A percentile compares a stretch with the other conserved stretches of the same genome.
Conservation (phyloP, 495 filamentous ascomycete species). For the Aspergillus carlsbadensis region DNA sequence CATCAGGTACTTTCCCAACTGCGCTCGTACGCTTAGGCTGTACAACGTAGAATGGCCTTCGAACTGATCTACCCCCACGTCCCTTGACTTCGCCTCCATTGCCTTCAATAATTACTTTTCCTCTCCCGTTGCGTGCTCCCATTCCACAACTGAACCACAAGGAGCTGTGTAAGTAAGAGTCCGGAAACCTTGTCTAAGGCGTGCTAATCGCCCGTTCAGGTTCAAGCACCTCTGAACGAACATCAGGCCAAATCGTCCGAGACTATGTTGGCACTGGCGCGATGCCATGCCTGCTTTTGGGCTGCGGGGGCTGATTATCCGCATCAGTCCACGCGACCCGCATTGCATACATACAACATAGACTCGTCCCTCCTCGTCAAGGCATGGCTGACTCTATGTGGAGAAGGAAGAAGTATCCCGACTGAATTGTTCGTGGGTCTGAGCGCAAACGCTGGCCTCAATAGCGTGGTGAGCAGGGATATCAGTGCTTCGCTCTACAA, state of each 20-base stretch:
- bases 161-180: too few species aligned
- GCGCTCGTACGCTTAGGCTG: neutral
- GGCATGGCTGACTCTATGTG: neutral
- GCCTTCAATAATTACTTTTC: neutral
- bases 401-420: neutral
- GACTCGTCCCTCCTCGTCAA: too few species aligned
- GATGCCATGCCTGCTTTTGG: too few species aligned
- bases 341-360: too few species aligned
- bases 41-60: neutral
- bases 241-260: too few species aligned
- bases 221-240: too few species aligned
- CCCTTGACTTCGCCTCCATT: neutral
- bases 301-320: too few species aligned
- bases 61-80: neutral
- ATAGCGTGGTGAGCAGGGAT: neutral
- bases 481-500: conserved; percentile 3
- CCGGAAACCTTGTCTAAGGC: too few species aligned
- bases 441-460: neutral
- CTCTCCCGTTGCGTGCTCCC: neutral
- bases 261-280: too few species aligned
- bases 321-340: too few species aligned
- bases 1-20: neutral
- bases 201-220: too few species aligned
- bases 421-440: neutral
- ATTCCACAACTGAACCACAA: too few species aligned